Conservation (phyloP, 73 alveolate species). For the Tetrahymena borealis region DNA sequence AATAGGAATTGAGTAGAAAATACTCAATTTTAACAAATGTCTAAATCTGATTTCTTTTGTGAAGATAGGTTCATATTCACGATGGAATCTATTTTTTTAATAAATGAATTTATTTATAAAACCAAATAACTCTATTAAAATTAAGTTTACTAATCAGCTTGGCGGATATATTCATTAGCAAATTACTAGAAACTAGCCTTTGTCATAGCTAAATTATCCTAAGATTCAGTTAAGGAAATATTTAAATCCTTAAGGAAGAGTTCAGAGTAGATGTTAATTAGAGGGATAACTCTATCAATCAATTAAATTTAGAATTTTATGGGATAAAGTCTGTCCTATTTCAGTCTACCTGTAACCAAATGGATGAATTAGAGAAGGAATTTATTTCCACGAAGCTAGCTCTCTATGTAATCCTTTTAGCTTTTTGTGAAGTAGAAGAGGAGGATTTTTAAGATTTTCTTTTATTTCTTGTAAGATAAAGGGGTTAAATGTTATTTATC, state of each 20-base stretch:
- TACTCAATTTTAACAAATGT: background rate
- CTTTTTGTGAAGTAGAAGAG: background rate
- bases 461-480: background rate
- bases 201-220: background rate
- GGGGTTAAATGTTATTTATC: background rate
- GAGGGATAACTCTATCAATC: background rate
- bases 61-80: background rate
- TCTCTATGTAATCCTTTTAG: background rate
- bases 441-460: background rate
- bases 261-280: background rate
- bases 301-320: background rate
- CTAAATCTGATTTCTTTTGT: background rate
- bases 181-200: background rate
- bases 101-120: background rate
- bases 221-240: background rate
- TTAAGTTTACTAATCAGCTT: background rate
- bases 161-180: background rate
- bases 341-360: background rate
- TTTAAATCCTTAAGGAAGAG: background rate
- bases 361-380: background rate
- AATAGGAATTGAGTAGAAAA: background rate
- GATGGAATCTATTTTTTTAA: background rate
- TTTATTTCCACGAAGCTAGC: background rate
- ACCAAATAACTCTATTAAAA: background rate
- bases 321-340: background rate